Evolutionary conservation across 2,329 filamentous ascomycete genomes (phyloP), one percentile per base, ranked within the genome.

Genomic region (Colletotrichum lini): DNA sequence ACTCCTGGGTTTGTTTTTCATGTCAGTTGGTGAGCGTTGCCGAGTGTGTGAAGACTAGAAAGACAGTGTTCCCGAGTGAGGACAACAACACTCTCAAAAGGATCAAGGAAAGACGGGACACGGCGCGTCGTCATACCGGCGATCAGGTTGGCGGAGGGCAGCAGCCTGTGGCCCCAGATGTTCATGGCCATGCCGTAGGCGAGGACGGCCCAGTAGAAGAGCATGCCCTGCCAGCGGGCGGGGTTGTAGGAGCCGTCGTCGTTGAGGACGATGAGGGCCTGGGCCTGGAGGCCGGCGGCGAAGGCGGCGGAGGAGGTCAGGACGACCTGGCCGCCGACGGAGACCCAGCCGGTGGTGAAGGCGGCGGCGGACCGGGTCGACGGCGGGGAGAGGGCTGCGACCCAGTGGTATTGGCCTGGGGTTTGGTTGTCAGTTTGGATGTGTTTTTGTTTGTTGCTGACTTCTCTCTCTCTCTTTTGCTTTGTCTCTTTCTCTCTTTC

Each of bases 301-400:
- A 86, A 86, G 0, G 84, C 84, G 21, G 84, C 84, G 0, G 85
- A 85, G 0, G 84, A 82, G n/a, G 83, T 83, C 2, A 86, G 73
- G 1, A 86, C 80, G 4, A 84, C 79, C 56, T 85, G 84, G 0
- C 84, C 85, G 16, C 84, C 84, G 30, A 86, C 79, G 1, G 81
- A 84, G 44, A 86, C 83, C 82, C 83, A 85, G 73, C 82, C 82
- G 1, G 81, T 83, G 58, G 82, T 79, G 80, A 82, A 85, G 2
- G 82, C 80, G 2, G 82, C 80, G 4, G 79, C 74, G 5, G 79
- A 77, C 64, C 78, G 79, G 15, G 79, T 79, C 0, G 77, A 78
- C 4, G 72, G 58, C 9, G 82, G 79, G 9, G 79, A 72, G 5
- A 85, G 77, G 5, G 79, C 81, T 0, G 83, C 80, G 7, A 85